Evolutionary conservation across 1,284 basidiomycete genomes (phyloP).

Genomic region (Trichosporon sp.): DNA sequence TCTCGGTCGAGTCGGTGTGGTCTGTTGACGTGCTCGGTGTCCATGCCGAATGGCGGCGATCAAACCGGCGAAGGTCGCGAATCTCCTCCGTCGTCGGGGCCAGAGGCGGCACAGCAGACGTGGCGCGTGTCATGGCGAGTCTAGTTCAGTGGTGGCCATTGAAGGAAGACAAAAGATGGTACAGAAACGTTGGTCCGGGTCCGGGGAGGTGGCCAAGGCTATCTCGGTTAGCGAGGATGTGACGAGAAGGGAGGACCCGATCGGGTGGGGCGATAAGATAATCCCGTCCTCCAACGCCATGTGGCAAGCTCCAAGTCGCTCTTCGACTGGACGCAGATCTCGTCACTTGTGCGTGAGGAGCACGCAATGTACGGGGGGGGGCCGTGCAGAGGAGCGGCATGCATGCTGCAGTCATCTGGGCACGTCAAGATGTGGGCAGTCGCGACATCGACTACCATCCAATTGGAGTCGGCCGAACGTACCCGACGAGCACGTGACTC

Average conservation of each 20-base stretch:
- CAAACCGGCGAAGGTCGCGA: neutral
- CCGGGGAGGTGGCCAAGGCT: neutral
- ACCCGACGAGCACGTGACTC: neutral
- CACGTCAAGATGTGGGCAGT: no score
- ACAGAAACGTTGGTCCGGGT: neutral
- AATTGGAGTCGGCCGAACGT: no score
- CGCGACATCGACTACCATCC: no score
- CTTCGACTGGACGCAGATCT: neutral
- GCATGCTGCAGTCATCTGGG: no score
- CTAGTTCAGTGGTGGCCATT: neutral
- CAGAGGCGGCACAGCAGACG: no score
- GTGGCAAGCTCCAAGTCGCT: neutral
- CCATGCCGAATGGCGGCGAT: neutral
- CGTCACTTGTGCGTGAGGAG: no score
- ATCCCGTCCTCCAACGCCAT: neutral
- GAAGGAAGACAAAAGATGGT: neutral
- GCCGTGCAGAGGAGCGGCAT: no score
- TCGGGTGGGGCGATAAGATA: conserved; percentile 7
- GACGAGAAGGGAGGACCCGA: neutral
- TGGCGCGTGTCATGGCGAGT: neutral
- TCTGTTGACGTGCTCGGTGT: neutral
- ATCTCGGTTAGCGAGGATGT: conserved; percentile 5
- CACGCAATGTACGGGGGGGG: no score
- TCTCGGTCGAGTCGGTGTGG: neutral
- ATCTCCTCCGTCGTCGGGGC: neutral